Evolutionary conservation across 768 basidiomycete species (phyloP).

Genomic region (Suillus weaverae): DNA sequence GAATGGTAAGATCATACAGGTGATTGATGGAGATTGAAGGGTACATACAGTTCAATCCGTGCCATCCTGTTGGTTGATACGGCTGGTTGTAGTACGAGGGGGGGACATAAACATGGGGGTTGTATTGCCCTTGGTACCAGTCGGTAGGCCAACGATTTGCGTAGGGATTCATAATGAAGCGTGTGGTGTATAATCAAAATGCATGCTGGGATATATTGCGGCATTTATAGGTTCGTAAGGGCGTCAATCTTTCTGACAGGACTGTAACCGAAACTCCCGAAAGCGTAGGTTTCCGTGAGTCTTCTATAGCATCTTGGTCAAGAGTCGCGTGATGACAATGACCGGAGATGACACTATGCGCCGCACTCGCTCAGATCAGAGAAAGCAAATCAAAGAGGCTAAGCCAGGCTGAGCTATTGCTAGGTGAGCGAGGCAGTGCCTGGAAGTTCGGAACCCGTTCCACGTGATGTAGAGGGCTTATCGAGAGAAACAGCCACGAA

Average conservation of each 20-base stretch:
- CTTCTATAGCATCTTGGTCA: neutral
- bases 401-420: neutral
- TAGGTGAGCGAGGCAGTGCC: neutral
- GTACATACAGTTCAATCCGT: conserved; percentile 14
- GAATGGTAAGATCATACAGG: neutral
- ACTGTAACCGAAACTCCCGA: neutral
- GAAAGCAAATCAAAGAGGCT: neutral
- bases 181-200: neutral
- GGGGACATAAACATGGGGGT: conserved; percentile 32
- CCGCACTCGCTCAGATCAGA: neutral
- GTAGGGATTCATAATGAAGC: conserved; percentile 25
- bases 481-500: neutral
- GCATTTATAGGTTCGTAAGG: conserved; percentile 11
- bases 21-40: neutral
- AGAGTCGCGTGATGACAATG: neutral
- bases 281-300: neutral
- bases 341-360: neutral
- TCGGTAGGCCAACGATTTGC: conserved; percentile 13
- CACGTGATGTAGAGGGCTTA: neutral
- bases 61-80: conserved; percentile 17
- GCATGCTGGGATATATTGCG: neutral
- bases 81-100: conserved; percentile 16
- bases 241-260: neutral
- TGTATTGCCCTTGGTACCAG: conserved; percentile 29
- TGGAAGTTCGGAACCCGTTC: neutral